phyloP scores from a whole-genome alignment of 2,329 filamentous ascomycete species.

The Claviceps sp. region DNA sequence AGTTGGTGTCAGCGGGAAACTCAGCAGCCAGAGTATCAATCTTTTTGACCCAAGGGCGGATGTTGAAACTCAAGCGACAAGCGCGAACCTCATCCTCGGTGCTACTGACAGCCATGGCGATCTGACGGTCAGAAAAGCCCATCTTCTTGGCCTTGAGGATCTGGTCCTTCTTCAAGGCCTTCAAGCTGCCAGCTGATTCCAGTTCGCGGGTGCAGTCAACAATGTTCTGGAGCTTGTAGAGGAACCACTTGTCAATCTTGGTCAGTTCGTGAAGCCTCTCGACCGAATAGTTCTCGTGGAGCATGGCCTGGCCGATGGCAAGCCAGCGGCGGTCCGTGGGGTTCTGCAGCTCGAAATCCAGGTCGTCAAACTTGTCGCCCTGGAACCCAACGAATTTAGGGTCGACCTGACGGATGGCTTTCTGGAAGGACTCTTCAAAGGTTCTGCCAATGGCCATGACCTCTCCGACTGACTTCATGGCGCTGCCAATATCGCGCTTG shows the following conservation, averaged over 20 bases:
- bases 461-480: slow-evolving; percentile 98
- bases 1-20: slow-evolving; percentile 90
- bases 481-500: slow-evolving; percentile 89
- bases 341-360: slow-evolving; percentile 81
- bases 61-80: slow-evolving; percentile 70
- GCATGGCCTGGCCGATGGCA: slow-evolving; percentile 93
- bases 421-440: slow-evolving; percentile 98
- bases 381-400: slow-evolving; percentile 87
- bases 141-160: slow-evolving; percentile 90
- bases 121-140: slow-evolving; percentile 95
- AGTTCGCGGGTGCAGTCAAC: slow-evolving; percentile 82
- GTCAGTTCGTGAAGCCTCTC: slow-evolving; percentile 85
- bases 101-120: slow-evolving; percentile 70
- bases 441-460: slow-evolving; percentile 99
- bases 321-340: slow-evolving; percentile 95
- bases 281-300: slow-evolving; percentile 90
- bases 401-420: slow-evolving; percentile 94
- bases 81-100: slow-evolving; percentile 85
- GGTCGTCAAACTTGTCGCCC: slow-evolving; percentile 84
- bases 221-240: slow-evolving; percentile 96
- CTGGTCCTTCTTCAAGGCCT: slow-evolving; percentile 76
- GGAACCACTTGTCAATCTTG: slow-evolving; percentile 99
- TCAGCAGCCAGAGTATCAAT: slow-evolving; percentile 96
- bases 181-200: slow-evolving; percentile 68
- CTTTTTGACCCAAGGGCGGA: slow-evolving; percentile 93